Evolutionary conservation across 208 protist genomes (phyloP).

Genomic region (Phytomonas francai): DNA sequence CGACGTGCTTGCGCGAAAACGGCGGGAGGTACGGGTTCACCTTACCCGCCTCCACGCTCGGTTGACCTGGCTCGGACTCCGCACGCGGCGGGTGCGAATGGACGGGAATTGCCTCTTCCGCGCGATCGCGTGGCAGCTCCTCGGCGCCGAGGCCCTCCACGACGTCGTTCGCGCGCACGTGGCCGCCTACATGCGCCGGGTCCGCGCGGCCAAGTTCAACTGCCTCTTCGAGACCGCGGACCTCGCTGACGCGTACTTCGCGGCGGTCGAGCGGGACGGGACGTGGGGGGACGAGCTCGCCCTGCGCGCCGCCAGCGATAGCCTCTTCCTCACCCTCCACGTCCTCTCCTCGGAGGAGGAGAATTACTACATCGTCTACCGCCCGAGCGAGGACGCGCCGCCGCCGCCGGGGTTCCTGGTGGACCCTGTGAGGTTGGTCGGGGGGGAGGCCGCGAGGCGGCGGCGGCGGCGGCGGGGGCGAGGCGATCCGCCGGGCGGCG

Average conservation of each 20-base stretch:
- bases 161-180: constrained; percentile 69
- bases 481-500: too few relatives aligned
- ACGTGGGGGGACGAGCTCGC: constrained; percentile 87
- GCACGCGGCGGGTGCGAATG: constrained; percentile 48
- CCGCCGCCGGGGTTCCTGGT: constrained; percentile 65
- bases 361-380: constrained; percentile 81
- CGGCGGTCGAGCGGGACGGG: constrained; percentile 33
- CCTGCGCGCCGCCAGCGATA: constrained; percentile 74
- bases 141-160: constrained; percentile 76
- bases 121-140: constrained; percentile 77
- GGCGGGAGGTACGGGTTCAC: constrained; percentile 35
- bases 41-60: constrained; percentile 47
- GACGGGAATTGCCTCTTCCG: constrained; percentile 90
- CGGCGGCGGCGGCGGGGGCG: constrained; percentile 11
- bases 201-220: constrained; percentile 59
- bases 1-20: not conserved
- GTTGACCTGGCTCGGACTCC: constrained; percentile 44
- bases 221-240: constrained; percentile 64
- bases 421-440: constrained; percentile 39
- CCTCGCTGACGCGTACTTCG: constrained; percentile 64
- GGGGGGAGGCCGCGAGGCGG: constrained; percentile 15
- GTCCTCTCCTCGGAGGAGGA: constrained; percentile 69
- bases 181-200: constrained; percentile 74
- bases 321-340: constrained; percentile 79
- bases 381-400: constrained; percentile 40